phyloP scores from a whole-genome alignment of 73 alveolate genomes.

The Tetrahymena borealis region DNA sequence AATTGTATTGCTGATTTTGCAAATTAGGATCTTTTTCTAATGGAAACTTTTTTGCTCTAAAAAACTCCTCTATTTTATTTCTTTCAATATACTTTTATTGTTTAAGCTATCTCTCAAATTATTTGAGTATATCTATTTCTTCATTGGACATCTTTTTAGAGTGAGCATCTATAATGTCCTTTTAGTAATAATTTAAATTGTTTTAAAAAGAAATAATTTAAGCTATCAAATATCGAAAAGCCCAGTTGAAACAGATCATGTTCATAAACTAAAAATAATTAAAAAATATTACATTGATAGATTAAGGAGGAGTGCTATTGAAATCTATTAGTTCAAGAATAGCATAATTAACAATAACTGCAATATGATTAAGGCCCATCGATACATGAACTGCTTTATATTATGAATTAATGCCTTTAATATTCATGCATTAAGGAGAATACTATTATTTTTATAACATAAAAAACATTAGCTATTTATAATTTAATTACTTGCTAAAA shows the following conservation, averaged over 20 bases:
- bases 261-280: too few species aligned
- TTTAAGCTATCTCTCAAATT: not conserved
- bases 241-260: too few species aligned
- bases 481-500: too few species aligned
- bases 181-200: not conserved
- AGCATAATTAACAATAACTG: constrained; percentile 7
- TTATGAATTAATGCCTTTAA: not conserved
- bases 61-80: constrained; percentile 10
- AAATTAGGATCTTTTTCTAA: not conserved
- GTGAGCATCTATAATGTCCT: not conserved
- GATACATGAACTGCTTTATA: constrained; percentile 33
- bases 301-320: not conserved
- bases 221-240: too few species aligned
- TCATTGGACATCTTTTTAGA: not conserved
- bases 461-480: too few species aligned
- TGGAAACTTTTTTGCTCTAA: not conserved
- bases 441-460: too few species aligned
- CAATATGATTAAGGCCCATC: constrained; percentile 33
- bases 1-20: not conserved
- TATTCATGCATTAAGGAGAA: not conserved
- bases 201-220: not conserved
- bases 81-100: constrained; percentile 2
- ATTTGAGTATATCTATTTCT: not conserved
- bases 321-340: not conserved
- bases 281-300: not conserved